Percentiles rank a stretch among this genome's conserved stretches.
These are phyloP conservation scores for Fereydounia khargensis DNA, from an alignment of 1,284 basidiomycete genomes.

Conservation along the genomic window DNA sequence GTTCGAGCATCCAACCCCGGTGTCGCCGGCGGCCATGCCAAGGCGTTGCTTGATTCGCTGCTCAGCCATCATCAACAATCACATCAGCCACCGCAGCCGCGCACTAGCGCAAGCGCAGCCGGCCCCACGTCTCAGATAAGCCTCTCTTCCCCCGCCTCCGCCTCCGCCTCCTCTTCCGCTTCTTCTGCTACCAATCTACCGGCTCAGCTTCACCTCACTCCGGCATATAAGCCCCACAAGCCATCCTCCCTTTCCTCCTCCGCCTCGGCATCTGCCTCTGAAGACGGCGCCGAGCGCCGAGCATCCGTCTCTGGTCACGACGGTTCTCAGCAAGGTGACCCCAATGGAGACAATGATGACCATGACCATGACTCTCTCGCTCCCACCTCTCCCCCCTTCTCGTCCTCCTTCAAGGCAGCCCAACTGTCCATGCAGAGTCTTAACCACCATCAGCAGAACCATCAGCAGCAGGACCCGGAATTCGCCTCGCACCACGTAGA, in stretches of 20 bases:
- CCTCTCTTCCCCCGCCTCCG: constrained; percentile 9
- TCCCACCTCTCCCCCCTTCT: constrained; percentile 29
- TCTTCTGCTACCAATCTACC: constrained; percentile 7
- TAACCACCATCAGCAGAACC: neutral
- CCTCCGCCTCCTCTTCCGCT: constrained; percentile 4
- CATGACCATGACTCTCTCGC: constrained; percentile 15
- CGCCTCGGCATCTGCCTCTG: constrained; percentile 35
- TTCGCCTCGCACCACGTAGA: constrained; percentile 11
- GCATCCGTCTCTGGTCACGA: neutral
- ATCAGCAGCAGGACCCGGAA: constrained; percentile 23
- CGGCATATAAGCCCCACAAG: constrained; percentile 29
- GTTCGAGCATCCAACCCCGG: too few species aligned
- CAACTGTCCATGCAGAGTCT: constrained; percentile 31
- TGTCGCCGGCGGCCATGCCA: constrained; percentile 14
- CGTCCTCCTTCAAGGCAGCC: constrained; percentile 32
- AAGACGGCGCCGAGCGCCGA: constrained; percentile 18
- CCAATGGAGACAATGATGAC: constrained; percentile 2
- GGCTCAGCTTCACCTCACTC: constrained; percentile 15
- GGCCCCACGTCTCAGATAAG: constrained; percentile 1
- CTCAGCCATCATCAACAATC: constrained; percentile 9
- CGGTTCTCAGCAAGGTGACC: constrained; percentile 2
- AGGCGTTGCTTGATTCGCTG: constrained; percentile 23
- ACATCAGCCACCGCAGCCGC: neutral
- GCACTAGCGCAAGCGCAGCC: neutral
- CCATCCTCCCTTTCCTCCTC: constrained; percentile 35